Conservation (phyloP, 2,329 filamentous ascomycete genomes). For the Diaporthe eres region DNA sequence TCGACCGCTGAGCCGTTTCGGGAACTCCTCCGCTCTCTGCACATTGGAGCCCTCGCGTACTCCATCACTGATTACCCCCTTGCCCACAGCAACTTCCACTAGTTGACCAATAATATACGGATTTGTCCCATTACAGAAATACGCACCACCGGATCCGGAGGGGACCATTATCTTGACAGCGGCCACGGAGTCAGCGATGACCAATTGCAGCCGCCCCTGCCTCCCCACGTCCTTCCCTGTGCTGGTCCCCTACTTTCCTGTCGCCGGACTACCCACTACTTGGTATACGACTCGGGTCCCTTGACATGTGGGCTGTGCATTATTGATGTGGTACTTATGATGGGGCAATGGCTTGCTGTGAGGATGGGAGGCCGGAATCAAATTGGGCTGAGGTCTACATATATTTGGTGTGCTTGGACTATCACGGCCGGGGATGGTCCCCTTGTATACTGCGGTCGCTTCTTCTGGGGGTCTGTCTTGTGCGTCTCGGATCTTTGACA, state of each 20-base stretch:
- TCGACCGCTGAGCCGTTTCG: not conserved
- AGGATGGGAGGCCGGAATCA: not conserved
- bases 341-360: not conserved
- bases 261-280: not conserved
- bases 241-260: not conserved
- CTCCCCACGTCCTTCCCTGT: slow-evolving; percentile 18
- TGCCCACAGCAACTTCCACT: not conserved
- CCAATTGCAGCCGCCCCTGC: slow-evolving; percentile 11
- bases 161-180: not conserved
- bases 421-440: not conserved
- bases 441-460: not conserved
- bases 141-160: not conserved
- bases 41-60: not conserved
- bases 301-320: not conserved
- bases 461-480: too few relatives aligned
- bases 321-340: not conserved
- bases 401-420: not conserved
- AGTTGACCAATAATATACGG: not conserved
- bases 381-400: not conserved
- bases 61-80: not conserved
- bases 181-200: not conserved
- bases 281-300: not conserved
- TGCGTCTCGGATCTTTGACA: not conserved
- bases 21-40: not conserved
- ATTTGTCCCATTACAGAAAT: not conserved